Evolutionary conservation across 163 green algal genomes (phyloP).

Genomic region (Chlamydomonas reinhardtii): DNA sequence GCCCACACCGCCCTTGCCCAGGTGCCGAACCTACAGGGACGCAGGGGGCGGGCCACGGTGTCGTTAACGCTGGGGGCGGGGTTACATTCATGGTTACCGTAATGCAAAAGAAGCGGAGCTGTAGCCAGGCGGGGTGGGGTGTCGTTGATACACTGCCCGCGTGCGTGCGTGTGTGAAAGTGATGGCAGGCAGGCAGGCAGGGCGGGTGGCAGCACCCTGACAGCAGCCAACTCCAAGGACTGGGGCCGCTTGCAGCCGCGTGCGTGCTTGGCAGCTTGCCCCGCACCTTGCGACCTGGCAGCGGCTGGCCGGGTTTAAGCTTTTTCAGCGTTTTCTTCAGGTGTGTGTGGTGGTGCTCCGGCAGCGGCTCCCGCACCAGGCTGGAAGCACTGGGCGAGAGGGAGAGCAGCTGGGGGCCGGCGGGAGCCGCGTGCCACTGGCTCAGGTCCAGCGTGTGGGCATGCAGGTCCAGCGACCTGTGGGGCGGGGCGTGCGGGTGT

Average conservation of each 20-base stretch:
- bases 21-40: neutral
- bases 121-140: too few relatives aligned
- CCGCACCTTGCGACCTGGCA: constrained; percentile 37
- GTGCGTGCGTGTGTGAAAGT: neutral
- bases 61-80: too few relatives aligned
- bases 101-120: too few relatives aligned
- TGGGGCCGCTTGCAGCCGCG: too few relatives aligned
- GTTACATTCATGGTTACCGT: too few relatives aligned
- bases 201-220: too few relatives aligned
- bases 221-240: too few relatives aligned
- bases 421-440: neutral
- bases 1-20: constrained; percentile 38
- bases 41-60: neutral
- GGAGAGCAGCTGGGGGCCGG: neutral
- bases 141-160: too few relatives aligned
- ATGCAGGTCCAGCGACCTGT: neutral
- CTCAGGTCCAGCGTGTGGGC: neutral
- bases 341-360: neutral
- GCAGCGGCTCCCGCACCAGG: constrained; percentile 18
- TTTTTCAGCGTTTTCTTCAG: constrained; percentile 25
- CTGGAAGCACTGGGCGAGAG: constrained; percentile 4
- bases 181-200: too few relatives aligned
- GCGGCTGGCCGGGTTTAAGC: constrained; percentile 9
- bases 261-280: too few relatives aligned
- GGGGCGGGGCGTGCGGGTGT: too few relatives aligned